phyloP scores from a whole-genome alignment of 1,284 basidiomycete genomes.

The Hortiboletus rubellus region DNA sequence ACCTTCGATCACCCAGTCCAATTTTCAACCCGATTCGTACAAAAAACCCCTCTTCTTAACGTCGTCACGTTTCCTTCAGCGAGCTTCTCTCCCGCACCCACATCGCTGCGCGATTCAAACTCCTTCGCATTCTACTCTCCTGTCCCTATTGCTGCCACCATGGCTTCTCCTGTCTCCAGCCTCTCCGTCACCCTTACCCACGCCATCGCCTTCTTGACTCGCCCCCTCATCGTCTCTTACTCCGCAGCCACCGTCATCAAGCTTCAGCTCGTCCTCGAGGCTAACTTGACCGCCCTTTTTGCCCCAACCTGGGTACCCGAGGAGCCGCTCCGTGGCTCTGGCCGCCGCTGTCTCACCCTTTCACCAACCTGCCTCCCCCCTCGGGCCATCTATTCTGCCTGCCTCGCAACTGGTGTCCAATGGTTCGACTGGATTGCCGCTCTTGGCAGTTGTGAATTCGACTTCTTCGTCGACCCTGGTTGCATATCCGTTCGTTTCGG shows the following conservation, averaged over 20 bases:
- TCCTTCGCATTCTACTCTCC: constrained; percentile 26
- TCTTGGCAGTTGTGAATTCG: constrained; percentile 68
- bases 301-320: constrained; percentile 61
- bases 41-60: constrained; percentile 13
- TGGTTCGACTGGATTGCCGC: constrained; percentile 75
- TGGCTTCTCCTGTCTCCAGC: constrained; percentile 51
- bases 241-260: constrained; percentile 59
- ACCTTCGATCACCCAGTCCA: constrained; percentile 25
- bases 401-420: constrained; percentile 62
- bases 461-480: constrained; percentile 77
- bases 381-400: constrained; percentile 66
- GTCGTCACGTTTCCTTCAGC: constrained; percentile 32
- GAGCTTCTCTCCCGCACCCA: constrained; percentile 28
- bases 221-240: constrained; percentile 56
- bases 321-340: constrained; percentile 65
- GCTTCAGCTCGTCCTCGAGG: constrained; percentile 67
- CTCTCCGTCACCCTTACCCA: constrained; percentile 68
- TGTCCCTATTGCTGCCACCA: constrained; percentile 24
- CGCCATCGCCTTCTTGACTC: constrained; percentile 69
- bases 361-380: constrained; percentile 68
- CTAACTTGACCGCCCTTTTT: constrained; percentile 66
- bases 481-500: constrained; percentile 65
- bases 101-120: constrained; percentile 68
- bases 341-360: constrained; percentile 70
- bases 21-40: constrained; percentile 27